Percentiles rank a stretch among this genome's conserved stretches.
phyloP scores from a whole-genome alignment of 2,329 filamentous ascomycete species.

The Chaetomiaceae sp. region DNA sequence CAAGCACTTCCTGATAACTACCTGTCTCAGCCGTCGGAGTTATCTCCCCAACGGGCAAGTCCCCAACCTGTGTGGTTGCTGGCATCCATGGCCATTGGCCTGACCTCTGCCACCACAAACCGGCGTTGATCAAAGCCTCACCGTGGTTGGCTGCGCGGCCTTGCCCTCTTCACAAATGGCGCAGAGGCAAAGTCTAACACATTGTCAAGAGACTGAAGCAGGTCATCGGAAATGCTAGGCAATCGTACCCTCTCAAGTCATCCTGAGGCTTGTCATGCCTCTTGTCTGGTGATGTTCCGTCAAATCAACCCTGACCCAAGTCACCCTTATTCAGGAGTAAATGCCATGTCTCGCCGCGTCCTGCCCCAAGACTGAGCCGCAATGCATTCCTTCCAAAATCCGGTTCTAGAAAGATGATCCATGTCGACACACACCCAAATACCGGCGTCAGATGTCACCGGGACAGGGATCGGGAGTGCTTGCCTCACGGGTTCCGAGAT shows the following conservation, averaged over 20 bases:
- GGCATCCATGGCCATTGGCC: neutral
- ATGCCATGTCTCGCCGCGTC: neutral
- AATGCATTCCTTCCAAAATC: neutral
- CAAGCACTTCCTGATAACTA: neutral
- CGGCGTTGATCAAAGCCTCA: neutral
- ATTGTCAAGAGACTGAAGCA: neutral
- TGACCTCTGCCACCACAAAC: no score
- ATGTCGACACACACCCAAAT: neutral
- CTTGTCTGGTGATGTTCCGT: neutral
- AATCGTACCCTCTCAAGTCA: neutral
- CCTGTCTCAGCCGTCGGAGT: neutral
- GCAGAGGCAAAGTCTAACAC: neutral
- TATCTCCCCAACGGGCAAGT: neutral
- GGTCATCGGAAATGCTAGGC: neutral
- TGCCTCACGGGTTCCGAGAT: slow-evolving; percentile 3
- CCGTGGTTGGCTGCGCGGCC: neutral
- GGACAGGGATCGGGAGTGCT: neutral
- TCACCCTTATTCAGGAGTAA: neutral
- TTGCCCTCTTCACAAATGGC: neutral
- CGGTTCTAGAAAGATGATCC: neutral
- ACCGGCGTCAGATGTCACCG: neutral
- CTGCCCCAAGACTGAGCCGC: neutral
- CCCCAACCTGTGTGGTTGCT: neutral
- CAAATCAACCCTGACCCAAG: neutral
- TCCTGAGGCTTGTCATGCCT: neutral